These are phyloP conservation scores for Kodamaea nitidulidarum DNA, from an alignment of 805 yeast species.

Conservation along the genomic window DNA sequence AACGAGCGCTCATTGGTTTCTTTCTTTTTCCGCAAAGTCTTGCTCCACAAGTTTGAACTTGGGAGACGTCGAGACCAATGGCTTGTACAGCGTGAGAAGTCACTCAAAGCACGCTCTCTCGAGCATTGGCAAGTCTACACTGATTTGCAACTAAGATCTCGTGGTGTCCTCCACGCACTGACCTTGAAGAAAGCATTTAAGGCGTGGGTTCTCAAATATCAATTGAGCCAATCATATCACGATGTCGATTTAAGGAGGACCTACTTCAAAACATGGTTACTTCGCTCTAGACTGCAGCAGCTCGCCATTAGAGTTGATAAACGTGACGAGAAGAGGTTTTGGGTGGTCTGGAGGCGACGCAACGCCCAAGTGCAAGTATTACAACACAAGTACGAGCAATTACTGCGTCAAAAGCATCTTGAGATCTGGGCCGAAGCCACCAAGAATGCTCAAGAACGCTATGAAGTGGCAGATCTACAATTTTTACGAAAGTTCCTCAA, in stretches of 20 bases:
- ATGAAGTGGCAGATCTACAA: conserved; percentile 17
- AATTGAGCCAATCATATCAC: background rate
- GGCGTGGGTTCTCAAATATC: background rate
- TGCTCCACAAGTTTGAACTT: conserved; percentile 1
- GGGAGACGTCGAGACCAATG: background rate
- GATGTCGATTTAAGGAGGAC: too few species aligned
- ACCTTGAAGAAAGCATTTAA: background rate
- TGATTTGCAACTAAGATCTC: background rate
- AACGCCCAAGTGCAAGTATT: background rate
- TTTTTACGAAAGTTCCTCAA: conserved; percentile 19
- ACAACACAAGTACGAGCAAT: background rate
- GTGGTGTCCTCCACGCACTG: background rate
- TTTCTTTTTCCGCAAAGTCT: conserved; percentile 5
- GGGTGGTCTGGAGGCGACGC: background rate
- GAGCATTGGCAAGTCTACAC: background rate
- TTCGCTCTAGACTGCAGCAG: too few species aligned
- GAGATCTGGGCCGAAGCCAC: conserved; percentile 7
- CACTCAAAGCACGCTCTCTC: background rate
- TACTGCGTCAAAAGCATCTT: conserved; percentile 1
- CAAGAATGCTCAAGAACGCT: conserved; percentile 8
- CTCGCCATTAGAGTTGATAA: too few species aligned
- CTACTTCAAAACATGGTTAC: too few species aligned
- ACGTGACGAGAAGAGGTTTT: too few species aligned
- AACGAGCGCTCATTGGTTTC: background rate
- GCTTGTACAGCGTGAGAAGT: background rate